Base-by-base conservation (phyloP, 2,329 filamentous ascomycete species). In the Zymoseptoria brevis region DNA sequence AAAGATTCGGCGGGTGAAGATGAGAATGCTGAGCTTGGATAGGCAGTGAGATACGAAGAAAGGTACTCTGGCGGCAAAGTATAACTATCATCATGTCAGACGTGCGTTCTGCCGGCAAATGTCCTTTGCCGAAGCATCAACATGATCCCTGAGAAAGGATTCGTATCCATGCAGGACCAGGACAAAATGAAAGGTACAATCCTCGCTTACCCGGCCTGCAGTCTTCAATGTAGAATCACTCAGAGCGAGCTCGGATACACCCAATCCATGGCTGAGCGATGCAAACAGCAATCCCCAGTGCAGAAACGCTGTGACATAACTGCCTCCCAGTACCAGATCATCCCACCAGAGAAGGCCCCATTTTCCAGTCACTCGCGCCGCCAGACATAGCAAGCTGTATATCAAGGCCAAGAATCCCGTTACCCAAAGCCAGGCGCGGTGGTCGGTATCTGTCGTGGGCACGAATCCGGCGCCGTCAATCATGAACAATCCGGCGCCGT, bases 1-100 rank as follows among this genome's bases (percentile, higher is more conserved):
- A 22, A 66, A 66, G 50, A 66, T 66, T 6, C 63, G 61, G 21
- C 64, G 60, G 4, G 64, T 65, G 55, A 66, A 66, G 50, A 64
- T 58, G 54, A 66, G 60, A 22, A 65, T 61, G 2, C 63, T 65
- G n/a, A 65, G 55, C 49, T 66, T 66, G 19, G 61, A 56, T 4
- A 66, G 59, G 57, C 63, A 65, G 41, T 61, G 61, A 11, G 63
- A 62, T 13, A 65, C 49, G 54, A 66, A 65, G 35, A 52, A 55
- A 2, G 60, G 59, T 41, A 65, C 61, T 53, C 64, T 50, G 11
- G 61, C 55, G 11, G 54, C 62, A 41, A 66, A 66, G 59, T 66
- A 66, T 24, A 64, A 57, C 63, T 66, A 54, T 35, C 22, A 22
- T 30, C n/a, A 19, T 55, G 21, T 53, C 11, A 53, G 51, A 19